These are phyloP conservation scores for Coemansia sp. DNA, from an alignment of 192 early-diverging fungal genomes.

Conservation along the genomic window DNA sequence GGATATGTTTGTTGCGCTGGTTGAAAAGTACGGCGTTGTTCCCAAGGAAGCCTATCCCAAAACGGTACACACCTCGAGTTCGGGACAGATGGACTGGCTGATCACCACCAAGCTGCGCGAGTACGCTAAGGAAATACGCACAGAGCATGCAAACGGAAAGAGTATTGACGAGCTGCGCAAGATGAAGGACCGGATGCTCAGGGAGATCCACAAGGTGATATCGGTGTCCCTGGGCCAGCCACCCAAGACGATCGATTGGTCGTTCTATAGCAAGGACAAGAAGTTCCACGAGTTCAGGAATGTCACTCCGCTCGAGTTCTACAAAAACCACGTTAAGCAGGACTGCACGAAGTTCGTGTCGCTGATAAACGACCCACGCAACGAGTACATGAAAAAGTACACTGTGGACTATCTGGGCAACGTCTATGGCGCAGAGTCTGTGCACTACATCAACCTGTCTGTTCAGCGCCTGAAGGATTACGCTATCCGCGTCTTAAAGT, in stretches of 20 bases:
- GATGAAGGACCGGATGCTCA: constrained; percentile 61
- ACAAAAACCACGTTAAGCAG: constrained; percentile 58
- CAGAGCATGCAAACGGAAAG: constrained; percentile 49
- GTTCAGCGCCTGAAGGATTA: constrained; percentile 61
- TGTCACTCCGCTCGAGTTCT: constrained; percentile 66
- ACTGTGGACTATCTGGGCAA: constrained; percentile 75
- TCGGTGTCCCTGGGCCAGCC: constrained; percentile 73
- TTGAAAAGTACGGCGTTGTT: constrained; percentile 75
- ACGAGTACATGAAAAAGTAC: constrained; percentile 62
- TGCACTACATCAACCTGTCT: constrained; percentile 68
- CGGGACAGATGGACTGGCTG: constrained; percentile 61
- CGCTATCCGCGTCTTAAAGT: constrained; percentile 60
- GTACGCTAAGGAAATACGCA: constrained; percentile 64
- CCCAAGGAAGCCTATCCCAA: constrained; percentile 70
- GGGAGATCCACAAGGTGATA: constrained; percentile 69
- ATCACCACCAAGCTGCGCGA: constrained; percentile 69
- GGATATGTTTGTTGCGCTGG: constrained; percentile 76
- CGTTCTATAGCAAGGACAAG: constrained; percentile 70
- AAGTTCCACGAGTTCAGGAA: constrained; percentile 59
- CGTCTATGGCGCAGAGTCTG: constrained; percentile 63
- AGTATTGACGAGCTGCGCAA: constrained; percentile 48
- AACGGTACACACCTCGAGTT: constrained; percentile 62
- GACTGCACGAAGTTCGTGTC: constrained; percentile 66
- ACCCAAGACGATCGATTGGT: constrained; percentile 66
- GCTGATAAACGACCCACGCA: constrained; percentile 74